A percentile compares a stretch with the other conserved stretches of the same genome.
Evolutionary conservation across 192 early-diverging fungal species (phyloP).

Genomic region (Entrophospora sp.): DNA sequence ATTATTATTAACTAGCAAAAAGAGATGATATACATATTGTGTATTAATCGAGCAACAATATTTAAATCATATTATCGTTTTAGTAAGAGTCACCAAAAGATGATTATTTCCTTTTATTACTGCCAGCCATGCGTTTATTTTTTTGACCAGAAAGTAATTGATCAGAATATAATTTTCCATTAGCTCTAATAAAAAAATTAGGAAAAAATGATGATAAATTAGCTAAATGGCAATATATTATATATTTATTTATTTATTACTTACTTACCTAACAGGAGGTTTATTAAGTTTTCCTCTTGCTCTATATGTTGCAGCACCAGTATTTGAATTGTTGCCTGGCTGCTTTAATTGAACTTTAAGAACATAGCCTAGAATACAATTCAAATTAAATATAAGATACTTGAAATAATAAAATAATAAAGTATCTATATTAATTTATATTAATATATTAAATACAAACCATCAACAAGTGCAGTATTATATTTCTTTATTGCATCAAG

Average conservation of each 20-base stretch:
- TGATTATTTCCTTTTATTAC: slow-evolving; percentile 13
- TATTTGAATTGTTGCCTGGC: neutral
- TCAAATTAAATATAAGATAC: neutral
- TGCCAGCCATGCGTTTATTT: neutral
- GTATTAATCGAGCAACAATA: too few relatives aligned
- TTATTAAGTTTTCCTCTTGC: slow-evolving; percentile 7
- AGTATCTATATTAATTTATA: neutral
- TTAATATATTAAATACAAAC: slow-evolving; percentile 2
- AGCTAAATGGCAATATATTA: too few relatives aligned
- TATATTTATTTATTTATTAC: too few relatives aligned
- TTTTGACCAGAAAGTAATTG: slow-evolving; percentile 16
- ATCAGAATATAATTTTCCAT: slow-evolving; percentile 28
- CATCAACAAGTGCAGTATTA: slow-evolving; percentile 36
- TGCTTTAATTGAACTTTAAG: slow-evolving; percentile 28
- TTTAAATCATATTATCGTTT: too few relatives aligned
- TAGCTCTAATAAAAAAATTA: slow-evolving; percentile 9
- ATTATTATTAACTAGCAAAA: too few relatives aligned
- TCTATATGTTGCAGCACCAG: slow-evolving; percentile 6
- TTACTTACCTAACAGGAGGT: too few relatives aligned
- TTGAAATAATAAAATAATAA: neutral
- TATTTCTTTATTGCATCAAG: slow-evolving; percentile 32
- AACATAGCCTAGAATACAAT: slow-evolving; percentile 23
- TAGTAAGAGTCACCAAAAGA: too few relatives aligned
- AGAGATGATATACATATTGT: too few relatives aligned
- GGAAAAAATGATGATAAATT: neutral